Conservation (phyloP, 2,329 filamentous ascomycete genomes). For the Simplicillium sp. region DNA sequence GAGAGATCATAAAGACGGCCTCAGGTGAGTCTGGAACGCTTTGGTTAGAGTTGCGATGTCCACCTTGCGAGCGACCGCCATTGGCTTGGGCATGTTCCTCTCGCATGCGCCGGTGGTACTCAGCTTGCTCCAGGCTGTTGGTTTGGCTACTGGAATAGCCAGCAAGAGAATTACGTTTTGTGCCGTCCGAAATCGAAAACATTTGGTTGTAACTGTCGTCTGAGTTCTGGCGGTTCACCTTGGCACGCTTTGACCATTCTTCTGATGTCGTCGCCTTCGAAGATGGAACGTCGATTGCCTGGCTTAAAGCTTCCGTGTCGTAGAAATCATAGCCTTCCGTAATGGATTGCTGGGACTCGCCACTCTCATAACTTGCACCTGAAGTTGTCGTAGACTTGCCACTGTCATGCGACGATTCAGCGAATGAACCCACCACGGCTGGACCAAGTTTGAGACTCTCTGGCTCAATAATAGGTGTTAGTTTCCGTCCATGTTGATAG, state of each 20-base stretch:
- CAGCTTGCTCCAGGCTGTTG: constrained; percentile 4
- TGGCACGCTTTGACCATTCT: constrained; percentile 8
- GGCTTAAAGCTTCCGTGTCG: constrained; percentile 43
- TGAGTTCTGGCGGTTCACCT: constrained; percentile 39
- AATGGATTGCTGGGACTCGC: constrained; percentile 34
- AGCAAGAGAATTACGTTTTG: constrained; percentile 13
- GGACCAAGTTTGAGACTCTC: constrained; percentile 42
- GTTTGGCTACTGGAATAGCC: constrained; percentile 7
- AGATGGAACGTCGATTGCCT: constrained; percentile 43
- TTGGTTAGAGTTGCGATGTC: neutral
- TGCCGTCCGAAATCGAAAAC: constrained; percentile 47
- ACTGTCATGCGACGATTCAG: constrained; percentile 29
- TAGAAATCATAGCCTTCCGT: constrained; percentile 60
- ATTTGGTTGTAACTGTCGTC: constrained; percentile 49
- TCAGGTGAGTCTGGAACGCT: constrained; percentile 21
- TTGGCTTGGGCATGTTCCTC: neutral
- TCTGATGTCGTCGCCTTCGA: constrained; percentile 25
- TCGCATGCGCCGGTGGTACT: constrained; percentile 2
- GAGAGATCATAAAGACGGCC: constrained; percentile 34
- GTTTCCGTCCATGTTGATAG: constrained; percentile 23
- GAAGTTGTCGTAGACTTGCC: constrained; percentile 43
- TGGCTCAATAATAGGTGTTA: constrained; percentile 40
- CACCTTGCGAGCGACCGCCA: constrained; percentile 1
- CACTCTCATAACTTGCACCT: constrained; percentile 39
- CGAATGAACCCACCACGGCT: constrained; percentile 26